phyloP scores from a whole-genome alignment of 352 stramenopile species.

The Pythium monospermum region DNA sequence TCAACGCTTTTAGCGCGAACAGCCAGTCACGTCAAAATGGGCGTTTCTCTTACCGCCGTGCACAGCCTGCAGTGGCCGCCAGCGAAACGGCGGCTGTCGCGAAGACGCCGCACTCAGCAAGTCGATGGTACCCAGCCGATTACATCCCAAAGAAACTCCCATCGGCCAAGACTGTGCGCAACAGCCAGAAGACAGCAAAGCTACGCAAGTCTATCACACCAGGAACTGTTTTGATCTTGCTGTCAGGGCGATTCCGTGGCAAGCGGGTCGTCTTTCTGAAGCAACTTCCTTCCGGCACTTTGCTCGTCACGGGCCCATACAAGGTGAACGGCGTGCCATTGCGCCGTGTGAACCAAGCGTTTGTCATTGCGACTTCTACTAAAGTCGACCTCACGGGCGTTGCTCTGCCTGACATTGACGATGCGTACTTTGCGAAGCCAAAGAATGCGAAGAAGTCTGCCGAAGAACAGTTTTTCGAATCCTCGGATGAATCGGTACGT shows the following conservation, averaged over 20 bases:
- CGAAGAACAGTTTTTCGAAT: slow-evolving; percentile 88
- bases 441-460: slow-evolving; percentile 75
- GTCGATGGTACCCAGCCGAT: slow-evolving; percentile 54
- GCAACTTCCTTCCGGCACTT: slow-evolving; percentile 91
- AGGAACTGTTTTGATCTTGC: slow-evolving; percentile 96
- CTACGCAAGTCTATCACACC: slow-evolving; percentile 94
- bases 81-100: slow-evolving; percentile 4
- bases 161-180: slow-evolving; percentile 62
- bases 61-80: slow-evolving; percentile 6
- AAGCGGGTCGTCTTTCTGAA: slow-evolving; percentile 99
- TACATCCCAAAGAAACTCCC: slow-evolving; percentile 62
- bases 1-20: slow-evolving; percentile 71
- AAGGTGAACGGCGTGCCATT: slow-evolving; percentile 97
- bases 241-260: slow-evolving; percentile 95
- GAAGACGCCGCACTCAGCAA: slow-evolving; percentile 17
- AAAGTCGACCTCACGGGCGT: slow-evolving; percentile 93
- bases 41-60: slow-evolving; percentile 31
- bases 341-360: slow-evolving; percentile 95
- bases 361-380: slow-evolving; percentile 97
- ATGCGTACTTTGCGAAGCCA: slow-evolving; percentile 93
- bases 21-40: slow-evolving; percentile 52
- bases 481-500: slow-evolving; percentile 22
- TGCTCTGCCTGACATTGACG: slow-evolving; percentile 86
- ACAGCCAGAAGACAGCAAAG: slow-evolving; percentile 88
- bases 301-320: slow-evolving; percentile 95